Conservation (phyloP, 495 filamentous ascomycete species). For the Trichoderma asperelloides region DNA sequence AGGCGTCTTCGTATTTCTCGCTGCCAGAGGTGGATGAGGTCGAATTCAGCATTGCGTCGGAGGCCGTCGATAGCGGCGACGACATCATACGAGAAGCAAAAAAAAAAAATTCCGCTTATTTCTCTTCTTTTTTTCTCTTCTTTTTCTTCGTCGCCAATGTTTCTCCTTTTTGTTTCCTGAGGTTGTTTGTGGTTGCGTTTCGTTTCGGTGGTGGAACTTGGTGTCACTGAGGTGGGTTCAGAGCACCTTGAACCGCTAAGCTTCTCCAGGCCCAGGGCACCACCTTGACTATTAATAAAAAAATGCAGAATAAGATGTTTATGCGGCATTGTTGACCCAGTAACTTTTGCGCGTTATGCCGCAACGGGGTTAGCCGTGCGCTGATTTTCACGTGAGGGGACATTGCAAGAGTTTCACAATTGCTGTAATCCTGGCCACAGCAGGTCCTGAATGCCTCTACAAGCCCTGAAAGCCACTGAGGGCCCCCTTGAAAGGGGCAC, state of each 20-base stretch:
- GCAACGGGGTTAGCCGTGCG: neutral
- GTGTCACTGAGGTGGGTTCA: neutral
- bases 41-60: conserved; percentile 28
- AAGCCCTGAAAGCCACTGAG: neutral
- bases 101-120: neutral
- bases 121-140: neutral
- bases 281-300: neutral
- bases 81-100: conserved; percentile 18
- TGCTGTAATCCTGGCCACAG: no score
- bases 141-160: neutral
- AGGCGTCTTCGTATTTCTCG: conserved; percentile 16
- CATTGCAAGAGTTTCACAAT: neutral
- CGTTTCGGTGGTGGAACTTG: neutral
- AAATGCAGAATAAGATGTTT: neutral
- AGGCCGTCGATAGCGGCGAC: conserved; percentile 28
- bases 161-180: neutral
- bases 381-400: conserved; percentile 5
- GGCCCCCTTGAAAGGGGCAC: neutral
- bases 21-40: conserved; percentile 21
- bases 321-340: neutral
- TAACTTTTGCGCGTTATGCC: neutral
- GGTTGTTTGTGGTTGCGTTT: neutral
- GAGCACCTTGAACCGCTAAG: neutral
- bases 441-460: neutral
- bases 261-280: neutral